Evolutionary conservation across 345 rosid species (phyloP).

Genomic region (thale cress (Arabidopsis thaliana)): DNA sequence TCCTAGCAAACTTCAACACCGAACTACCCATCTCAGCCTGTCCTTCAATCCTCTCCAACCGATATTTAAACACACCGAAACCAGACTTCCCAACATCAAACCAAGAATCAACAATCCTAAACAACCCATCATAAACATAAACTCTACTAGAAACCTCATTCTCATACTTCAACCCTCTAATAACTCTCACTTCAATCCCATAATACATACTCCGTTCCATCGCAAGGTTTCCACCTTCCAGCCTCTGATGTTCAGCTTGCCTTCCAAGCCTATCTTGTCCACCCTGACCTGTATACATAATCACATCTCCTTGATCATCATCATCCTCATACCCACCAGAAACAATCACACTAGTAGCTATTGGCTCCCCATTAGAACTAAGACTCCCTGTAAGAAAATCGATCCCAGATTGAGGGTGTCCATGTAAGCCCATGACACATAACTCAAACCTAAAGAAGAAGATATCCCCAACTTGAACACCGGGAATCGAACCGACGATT

Average conservation of each 20-base stretch:
- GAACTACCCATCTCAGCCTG: slow-evolving; percentile 87
- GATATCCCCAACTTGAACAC: slow-evolving; percentile 73
- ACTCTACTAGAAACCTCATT: slow-evolving; percentile 57
- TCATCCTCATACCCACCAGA: slow-evolving; percentile 94
- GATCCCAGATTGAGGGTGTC: slow-evolving; percentile 87
- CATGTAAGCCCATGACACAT: slow-evolving; percentile 83
- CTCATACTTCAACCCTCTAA: slow-evolving; percentile 72
- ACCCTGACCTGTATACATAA: slow-evolving; percentile 86
- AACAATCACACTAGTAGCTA: slow-evolving; percentile 85
- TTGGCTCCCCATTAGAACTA: slow-evolving; percentile 80
- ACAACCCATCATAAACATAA: slow-evolving; percentile 90
- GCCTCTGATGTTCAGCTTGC: slow-evolving; percentile 76
- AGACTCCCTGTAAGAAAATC: slow-evolving; percentile 67
- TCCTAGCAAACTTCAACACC: slow-evolving; percentile 65
- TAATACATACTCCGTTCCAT: slow-evolving; percentile 83
- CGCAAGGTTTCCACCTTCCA: slow-evolving; percentile 91
- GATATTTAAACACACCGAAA: slow-evolving; percentile 83
- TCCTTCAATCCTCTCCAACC: slow-evolving; percentile 73
- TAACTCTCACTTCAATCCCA: slow-evolving; percentile 84
- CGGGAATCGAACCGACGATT: slow-evolving; percentile 86
- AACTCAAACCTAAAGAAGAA: slow-evolving; percentile 85
- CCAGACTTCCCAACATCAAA: slow-evolving; percentile 92
- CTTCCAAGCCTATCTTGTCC: slow-evolving; percentile 73
- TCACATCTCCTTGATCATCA: slow-evolving; percentile 71
- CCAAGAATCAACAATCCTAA: slow-evolving; percentile 83